phyloP scores from a whole-genome alignment of 305 asterid genomes.

The Fraxinus platypoda region DNA sequence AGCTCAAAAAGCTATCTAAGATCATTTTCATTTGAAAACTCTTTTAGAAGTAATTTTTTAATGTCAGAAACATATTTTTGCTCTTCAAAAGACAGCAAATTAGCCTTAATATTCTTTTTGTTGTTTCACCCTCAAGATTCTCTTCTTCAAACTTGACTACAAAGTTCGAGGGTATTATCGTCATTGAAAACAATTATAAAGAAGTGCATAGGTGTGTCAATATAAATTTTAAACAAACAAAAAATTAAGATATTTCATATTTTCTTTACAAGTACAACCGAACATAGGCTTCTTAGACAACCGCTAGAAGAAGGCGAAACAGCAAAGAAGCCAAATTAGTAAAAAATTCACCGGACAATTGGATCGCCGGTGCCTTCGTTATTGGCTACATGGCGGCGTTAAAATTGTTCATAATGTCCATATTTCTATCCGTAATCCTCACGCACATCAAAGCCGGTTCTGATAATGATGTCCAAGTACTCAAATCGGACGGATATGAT shows the following conservation, averaged over 20 bases:
- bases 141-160: background rate
- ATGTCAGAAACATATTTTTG: too few species aligned
- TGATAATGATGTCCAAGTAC: slow-evolving; percentile 26
- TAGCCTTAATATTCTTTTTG: too few species aligned
- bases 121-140: background rate
- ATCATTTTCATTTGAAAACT: too few species aligned
- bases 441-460: slow-evolving; percentile 43
- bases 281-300: background rate
- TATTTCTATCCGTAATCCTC: slow-evolving; percentile 33
- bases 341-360: background rate
- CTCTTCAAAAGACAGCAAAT: too few species aligned
- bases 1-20: too few species aligned
- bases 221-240: background rate
- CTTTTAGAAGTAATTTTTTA: too few species aligned
- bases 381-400: slow-evolving; percentile 44
- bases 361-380: slow-evolving; percentile 30
- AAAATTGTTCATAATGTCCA: slow-evolving; percentile 25
- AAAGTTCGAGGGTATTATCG: background rate
- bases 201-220: background rate
- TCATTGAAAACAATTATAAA: background rate
- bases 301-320: background rate
- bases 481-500: slow-evolving; percentile 41
- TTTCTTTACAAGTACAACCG: background rate
- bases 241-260: background rate
- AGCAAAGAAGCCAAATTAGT: background rate